Base-by-base conservation (phyloP, 2,329 filamentous ascomycete genomes). In the Xylaria polymorpha region DNA sequence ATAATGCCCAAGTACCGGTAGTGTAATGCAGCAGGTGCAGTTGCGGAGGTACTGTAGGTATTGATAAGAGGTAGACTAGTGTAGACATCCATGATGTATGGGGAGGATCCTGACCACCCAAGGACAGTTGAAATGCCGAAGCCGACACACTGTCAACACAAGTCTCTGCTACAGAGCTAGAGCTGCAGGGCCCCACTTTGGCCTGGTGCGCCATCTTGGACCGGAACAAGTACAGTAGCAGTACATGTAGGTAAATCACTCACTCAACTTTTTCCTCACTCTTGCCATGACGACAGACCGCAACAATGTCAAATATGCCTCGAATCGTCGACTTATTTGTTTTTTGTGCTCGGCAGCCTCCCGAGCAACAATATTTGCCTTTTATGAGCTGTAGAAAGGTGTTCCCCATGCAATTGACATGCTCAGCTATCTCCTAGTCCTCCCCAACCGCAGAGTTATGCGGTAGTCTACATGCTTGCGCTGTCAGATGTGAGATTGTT, bases 201-300 rank as follows among this genome's bases (percentile, higher is more conserved):
- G 58, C 63, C 56, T 55, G 32, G 51, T 60, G 29, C 25, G 58
- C 25, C 35, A 67, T 63, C 66, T 71, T 41, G 46, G 66, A 35
- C 51, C 37, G 64, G 61, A 37, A 61, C 60, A 63, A 43, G 61
- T 56, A 55, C 20, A 29, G 56, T 32, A 5, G 62, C 44, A 68
- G 71, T 68, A 70, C 67, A 57, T 71, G 69, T 64, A 65, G 67
- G 71, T 73, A 73, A 73, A 73, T 73, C 71, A 73, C 71, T 73
- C 71, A 73, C 65, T 61, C 69, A 69, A 63, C 58, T 64, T 71
- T 70, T 66, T 68, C 53, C 64, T 65, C 66, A 67, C 60, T 63
- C 60, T 63, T 66, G 70, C 69, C 71, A 73, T 73, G 69, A 72
- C 71, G 69, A 72, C 67, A 71, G 67, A 69, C 66, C 63, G 71